Evolutionary conservation across 1,284 basidiomycete genomes (phyloP), one percentile per base, ranked within the genome.

Genomic region (Xanthoconium separans): DNA sequence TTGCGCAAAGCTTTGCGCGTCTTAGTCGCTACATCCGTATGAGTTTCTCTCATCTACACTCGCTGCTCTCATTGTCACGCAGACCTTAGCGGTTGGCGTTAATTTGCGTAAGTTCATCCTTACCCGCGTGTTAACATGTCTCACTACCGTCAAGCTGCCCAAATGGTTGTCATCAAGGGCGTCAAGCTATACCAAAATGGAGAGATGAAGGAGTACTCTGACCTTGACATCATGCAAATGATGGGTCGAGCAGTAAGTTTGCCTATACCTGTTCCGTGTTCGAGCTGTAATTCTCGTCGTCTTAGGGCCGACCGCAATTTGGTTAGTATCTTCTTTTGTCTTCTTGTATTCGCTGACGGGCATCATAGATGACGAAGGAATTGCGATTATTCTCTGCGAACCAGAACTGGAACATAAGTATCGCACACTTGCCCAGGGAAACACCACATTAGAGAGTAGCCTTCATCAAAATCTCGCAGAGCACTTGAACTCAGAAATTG

Each of bases 401-500:
- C 74, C 73, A 24, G 80, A 83, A n/a, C 75, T 91, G 0, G 86
- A 89, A 65, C 65, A 70, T 11, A 91, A 92, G 64, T 94, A 93
- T 68, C 77, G 78, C 47, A 72, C 78, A 13, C 76, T 92, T 36
- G 75, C 77, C 1, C 83, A 86, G 60, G 86, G 83, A 16, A 80
- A 78, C 53, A 93, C 88, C 0, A 73, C 87, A 24, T 77, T 96
- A 37, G 94, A 96, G 71, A 94, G 91, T 68, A 88, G 81, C 58
- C 79, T 96, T 30, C 94, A 97, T 68, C 74, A 76, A 49, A 90
- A 91, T 65, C 81, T 98, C 11, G 77, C 85, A 2, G 95, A 97
- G 68, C 93, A 97, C 68, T 74, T 98, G 62, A 97, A 97, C 66
- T 94, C 93, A 3, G 95, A 98, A 73, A 89, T 97, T 50, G 87